Evolutionary conservation across 2,329 filamentous ascomycete genomes (phyloP), one percentile per base, ranked within the genome.

Genomic region (Paecilomyces formosus): DNA sequence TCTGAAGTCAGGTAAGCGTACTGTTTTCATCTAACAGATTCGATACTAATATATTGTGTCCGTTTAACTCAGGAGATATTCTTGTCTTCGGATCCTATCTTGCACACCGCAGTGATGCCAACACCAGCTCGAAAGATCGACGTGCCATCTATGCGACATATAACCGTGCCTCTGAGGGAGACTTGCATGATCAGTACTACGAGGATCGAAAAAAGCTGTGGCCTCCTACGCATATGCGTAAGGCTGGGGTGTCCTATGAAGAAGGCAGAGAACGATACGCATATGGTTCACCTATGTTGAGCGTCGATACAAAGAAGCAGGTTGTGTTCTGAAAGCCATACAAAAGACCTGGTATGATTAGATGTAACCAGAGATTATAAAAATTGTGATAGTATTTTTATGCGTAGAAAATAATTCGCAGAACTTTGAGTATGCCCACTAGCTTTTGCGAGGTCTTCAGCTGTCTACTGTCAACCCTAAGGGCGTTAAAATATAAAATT

Each of bases 121-220:
- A 77, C 58, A 62, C 58, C 15, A 76, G 74, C 55, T 59, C 53
- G 1, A 68, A 67, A 55, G 66, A 74, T 52, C 68, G 76, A 1
- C 68, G 69, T 50, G 75, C 74, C 7, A 68, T 78, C 24, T 78
- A 78, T 60, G 74, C 76, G 2, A 78, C 76, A 0, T 78, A 78
- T 61, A 75, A 78, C 58, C 70, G 68, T 54, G 66, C 66, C 5
- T 61, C 62, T 0, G 76, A 78, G 56, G 76, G 76, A 1, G 70
- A 76, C 60, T 62, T 78, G n/a, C 74, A 75, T 60, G 71, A 74
- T 58, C 65, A 70, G 54, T 79, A 78, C 62, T 79, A 78, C 63
- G 63, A 62, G 9, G 74, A 78, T 62, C 67, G 76, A 13, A 64
- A 68, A 31, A 72, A 72, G 59, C 67, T 75, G 15, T 78, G 74